Base-by-base conservation (phyloP, 2,329 filamentous ascomycete species). In the Cytospora piceae region DNA sequence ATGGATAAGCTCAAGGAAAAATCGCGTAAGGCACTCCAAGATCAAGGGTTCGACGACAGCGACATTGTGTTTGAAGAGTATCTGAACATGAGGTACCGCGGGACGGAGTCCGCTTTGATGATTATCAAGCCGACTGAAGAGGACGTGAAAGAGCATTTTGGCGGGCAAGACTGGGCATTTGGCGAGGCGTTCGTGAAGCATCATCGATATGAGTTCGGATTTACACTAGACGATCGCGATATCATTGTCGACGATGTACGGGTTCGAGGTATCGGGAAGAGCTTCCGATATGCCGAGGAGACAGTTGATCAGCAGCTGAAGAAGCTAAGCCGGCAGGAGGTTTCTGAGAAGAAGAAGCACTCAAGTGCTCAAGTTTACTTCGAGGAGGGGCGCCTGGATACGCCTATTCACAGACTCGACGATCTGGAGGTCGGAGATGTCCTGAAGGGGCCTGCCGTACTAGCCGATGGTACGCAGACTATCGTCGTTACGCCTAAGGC, bases 181-280 rank as follows among this genome's bases (percentile, higher is more conserved):
- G 92, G 90, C 3, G 86, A 89, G 70, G 93, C 92, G 0, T 97
- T 98, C 72, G 82, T 96, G 37, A 87, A 88, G 71, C 92, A 96
- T 71, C 94, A 97, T 74, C 89, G 93, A 61, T 93, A 95, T 73
- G 94, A 97, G 74, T 97, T 97, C 73, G 93, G 93, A 0, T 97
- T 97, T 73, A 96, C 91, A 0, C 81, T 97, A 2, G 83, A 86
- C 29, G 91, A 96, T 66, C 84, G 93, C 63, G 92, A 97, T 71
- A 92, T 97, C 62, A 93, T 97, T 55, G 84, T 97, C 9, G 94
- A 97, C 69, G 94, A 97, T 75, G 91, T 97, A 3, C 88, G 94
- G 51, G 91, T 94, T 6, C 85, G 94, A 64, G 93, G 93, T 17
- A 96, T 97, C 68, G 94, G 92, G 56, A 96, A 93, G 82, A 94